These are phyloP conservation scores for Phytophthora fragariae DNA, from an alignment of 352 stramenopile species.

Conservation along the genomic window DNA sequence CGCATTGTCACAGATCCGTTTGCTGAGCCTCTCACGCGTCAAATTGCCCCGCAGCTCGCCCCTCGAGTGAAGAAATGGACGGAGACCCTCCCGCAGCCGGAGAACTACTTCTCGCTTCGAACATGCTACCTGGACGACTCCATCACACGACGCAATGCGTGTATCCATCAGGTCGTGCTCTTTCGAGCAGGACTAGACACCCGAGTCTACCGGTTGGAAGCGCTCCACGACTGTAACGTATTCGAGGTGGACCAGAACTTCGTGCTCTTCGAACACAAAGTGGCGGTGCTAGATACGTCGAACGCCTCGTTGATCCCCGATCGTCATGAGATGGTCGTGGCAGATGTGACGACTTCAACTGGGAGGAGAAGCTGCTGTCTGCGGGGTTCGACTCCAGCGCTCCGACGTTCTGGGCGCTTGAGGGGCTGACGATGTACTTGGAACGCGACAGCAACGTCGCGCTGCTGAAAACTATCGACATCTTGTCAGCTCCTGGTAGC, in stretches of 20 bases:
- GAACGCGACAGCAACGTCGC: constrained; percentile 37
- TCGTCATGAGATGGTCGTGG: constrained; percentile 45
- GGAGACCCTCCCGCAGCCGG: constrained; percentile 8
- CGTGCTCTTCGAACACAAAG: constrained; percentile 54
- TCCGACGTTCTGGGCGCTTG: constrained; percentile 57
- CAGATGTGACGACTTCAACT: constrained; percentile 53
- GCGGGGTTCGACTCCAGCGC: constrained; percentile 41
- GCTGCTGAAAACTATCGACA: constrained; percentile 54
- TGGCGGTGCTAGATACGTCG: constrained; percentile 32
- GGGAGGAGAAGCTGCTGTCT: constrained; percentile 42
- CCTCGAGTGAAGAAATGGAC: constrained; percentile 21
- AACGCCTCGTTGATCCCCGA: constrained; percentile 39
- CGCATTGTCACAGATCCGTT: constrained; percentile 25
- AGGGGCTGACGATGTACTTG: constrained; percentile 57
- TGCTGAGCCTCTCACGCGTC: constrained; percentile 21
- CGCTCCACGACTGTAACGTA: constrained; percentile 39
- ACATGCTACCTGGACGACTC: constrained; percentile 55
- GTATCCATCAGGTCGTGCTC: constrained; percentile 51
- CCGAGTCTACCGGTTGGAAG: constrained; percentile 46
- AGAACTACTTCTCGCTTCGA: constrained; percentile 42
- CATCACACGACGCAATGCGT: constrained; percentile 28
- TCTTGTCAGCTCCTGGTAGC: constrained; percentile 46
- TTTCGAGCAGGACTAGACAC: constrained; percentile 47
- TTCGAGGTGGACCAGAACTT: constrained; percentile 53
- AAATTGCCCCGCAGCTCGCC: constrained; percentile 13